A percentile compares a stretch with the other conserved stretches of the same genome.
Evolutionary conservation across 2,329 filamentous ascomycete species (phyloP).

Genomic region (Aureobasidium leucospermi): DNA sequence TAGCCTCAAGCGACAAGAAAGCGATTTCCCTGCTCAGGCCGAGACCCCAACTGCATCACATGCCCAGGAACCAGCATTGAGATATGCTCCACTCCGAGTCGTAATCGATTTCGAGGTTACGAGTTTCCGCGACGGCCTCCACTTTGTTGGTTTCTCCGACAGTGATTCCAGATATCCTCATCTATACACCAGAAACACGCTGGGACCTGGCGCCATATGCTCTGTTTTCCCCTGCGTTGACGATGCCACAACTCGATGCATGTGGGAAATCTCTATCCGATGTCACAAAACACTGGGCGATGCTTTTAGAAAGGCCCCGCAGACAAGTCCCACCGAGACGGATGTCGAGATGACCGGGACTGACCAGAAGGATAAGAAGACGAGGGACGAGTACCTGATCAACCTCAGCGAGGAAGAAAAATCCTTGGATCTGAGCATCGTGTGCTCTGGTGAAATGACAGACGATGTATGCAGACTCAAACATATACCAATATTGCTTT

Average conservation of each 20-base stretch:
- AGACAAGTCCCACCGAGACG: slow-evolving; percentile 19
- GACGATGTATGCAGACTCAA: slow-evolving; percentile 50
- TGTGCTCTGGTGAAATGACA: slow-evolving; percentile 83
- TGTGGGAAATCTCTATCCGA: slow-evolving; percentile 83
- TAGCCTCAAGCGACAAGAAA: slow-evolving; percentile 27
- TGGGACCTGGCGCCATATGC: slow-evolving; percentile 70
- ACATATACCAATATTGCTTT: slow-evolving; percentile 10
- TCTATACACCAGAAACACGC: slow-evolving; percentile 77
- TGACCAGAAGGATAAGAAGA: slow-evolving; percentile 13
- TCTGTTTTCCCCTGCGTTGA: slow-evolving; percentile 93
- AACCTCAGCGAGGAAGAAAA: slow-evolving; percentile 68
- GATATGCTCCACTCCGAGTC: slow-evolving; percentile 55
- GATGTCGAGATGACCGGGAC: slow-evolving; percentile 34
- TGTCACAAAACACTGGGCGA: slow-evolving; percentile 83
- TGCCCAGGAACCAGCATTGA: slow-evolving; percentile 23
- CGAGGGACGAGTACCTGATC: slow-evolving; percentile 27
- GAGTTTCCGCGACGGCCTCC: slow-evolving; percentile 74
- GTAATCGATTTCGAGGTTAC: slow-evolving; percentile 71
- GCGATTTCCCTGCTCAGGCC: slow-evolving; percentile 22
- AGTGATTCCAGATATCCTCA: slow-evolving; percentile 81
- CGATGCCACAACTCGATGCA: slow-evolving; percentile 69
- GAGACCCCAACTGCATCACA: slow-evolving; percentile 24
- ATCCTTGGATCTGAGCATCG: slow-evolving; percentile 76
- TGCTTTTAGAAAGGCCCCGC: slow-evolving; percentile 39
- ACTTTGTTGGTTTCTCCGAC: slow-evolving; percentile 80